Conservation (phyloP, 352 stramenopile species). For the Phytophthora hibernalis region DNA sequence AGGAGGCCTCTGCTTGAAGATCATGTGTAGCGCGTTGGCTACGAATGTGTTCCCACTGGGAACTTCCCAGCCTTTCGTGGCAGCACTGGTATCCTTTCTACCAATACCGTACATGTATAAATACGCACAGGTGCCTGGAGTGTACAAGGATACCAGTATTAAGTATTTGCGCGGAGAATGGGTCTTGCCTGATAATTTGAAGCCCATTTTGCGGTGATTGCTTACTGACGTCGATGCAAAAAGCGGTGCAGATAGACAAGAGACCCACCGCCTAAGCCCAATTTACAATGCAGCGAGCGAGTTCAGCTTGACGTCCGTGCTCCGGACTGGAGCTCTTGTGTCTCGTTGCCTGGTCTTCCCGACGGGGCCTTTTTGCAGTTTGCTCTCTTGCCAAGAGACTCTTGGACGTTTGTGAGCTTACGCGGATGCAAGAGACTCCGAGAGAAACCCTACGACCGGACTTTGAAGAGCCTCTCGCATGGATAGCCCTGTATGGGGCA, state of each 20-base stretch:
- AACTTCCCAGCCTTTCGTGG: neutral
- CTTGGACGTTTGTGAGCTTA: slow-evolving; percentile 16
- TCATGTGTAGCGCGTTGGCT: neutral
- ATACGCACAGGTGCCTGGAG: too few relatives aligned
- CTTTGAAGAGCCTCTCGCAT: slow-evolving; percentile 12
- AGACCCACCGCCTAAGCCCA: neutral
- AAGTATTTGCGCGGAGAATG: too few relatives aligned
- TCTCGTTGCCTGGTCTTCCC: too few relatives aligned
- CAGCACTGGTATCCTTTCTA: too few relatives aligned
- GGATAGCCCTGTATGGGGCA: slow-evolving; percentile 22
- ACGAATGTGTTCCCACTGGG: neutral
- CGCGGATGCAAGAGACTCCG: slow-evolving; percentile 3
- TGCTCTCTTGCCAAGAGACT: too few relatives aligned
- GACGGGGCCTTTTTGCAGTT: neutral
- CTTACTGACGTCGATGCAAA: slow-evolving; percentile 6
- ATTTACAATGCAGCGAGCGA: slow-evolving; percentile 20
- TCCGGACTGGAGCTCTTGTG: neutral
- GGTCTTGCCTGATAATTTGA: neutral
- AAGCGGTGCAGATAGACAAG: too few relatives aligned
- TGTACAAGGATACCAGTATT: too few relatives aligned
- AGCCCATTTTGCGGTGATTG: slow-evolving; percentile 28
- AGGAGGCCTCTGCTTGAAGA: neutral
- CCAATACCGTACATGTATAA: too few relatives aligned
- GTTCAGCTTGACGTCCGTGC: too few relatives aligned
- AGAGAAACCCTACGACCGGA: slow-evolving; percentile 12